Evolutionary conservation across 2,329 filamentous ascomycete genomes (phyloP).

Genomic region (Aspergillus fructus): DNA sequence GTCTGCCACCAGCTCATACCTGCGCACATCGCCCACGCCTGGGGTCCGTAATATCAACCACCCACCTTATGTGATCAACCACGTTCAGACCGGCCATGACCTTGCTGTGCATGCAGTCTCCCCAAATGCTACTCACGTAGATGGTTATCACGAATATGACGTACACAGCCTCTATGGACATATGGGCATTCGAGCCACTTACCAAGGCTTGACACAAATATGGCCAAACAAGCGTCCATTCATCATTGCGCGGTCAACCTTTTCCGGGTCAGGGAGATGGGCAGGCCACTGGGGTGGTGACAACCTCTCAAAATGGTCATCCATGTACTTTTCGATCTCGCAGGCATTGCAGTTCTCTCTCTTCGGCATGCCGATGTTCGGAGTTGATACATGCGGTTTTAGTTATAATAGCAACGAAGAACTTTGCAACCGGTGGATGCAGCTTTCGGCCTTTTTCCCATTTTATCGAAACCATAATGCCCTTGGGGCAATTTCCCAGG

Average conservation of each 20-base stretch:
- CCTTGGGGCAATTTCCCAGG: constrained; percentile 61
- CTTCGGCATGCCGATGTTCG: constrained; percentile 77
- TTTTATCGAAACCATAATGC: constrained; percentile 78
- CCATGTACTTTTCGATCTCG: constrained; percentile 74
- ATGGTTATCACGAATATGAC: constrained; percentile 75
- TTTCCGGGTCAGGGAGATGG: constrained; percentile 71
- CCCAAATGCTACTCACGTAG: constrained; percentile 74
- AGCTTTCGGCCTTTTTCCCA: constrained; percentile 71
- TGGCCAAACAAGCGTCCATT: constrained; percentile 72
- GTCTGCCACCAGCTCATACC: constrained; percentile 47
- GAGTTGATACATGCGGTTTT: constrained; percentile 70
- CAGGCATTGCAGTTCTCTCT: constrained; percentile 74
- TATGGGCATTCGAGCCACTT: constrained; percentile 74
- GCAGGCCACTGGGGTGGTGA: constrained; percentile 83
- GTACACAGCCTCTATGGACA: constrained; percentile 78
- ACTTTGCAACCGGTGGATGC: constrained; percentile 73
- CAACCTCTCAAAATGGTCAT: constrained; percentile 68
- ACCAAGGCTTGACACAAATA: constrained; percentile 64
- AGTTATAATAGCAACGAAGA: constrained; percentile 66
- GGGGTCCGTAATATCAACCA: constrained; percentile 67
- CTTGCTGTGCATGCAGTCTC: constrained; percentile 70
- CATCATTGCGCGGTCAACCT: constrained; percentile 80
- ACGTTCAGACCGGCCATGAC: constrained; percentile 63
- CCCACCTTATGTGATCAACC: constrained; percentile 75
- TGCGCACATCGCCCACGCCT: constrained; percentile 61